Percentiles rank a stretch among this genome's conserved stretches.
Conservation (phyloP, 768 basidiomycete species). For the Cyclocybe aegerita region DNA sequence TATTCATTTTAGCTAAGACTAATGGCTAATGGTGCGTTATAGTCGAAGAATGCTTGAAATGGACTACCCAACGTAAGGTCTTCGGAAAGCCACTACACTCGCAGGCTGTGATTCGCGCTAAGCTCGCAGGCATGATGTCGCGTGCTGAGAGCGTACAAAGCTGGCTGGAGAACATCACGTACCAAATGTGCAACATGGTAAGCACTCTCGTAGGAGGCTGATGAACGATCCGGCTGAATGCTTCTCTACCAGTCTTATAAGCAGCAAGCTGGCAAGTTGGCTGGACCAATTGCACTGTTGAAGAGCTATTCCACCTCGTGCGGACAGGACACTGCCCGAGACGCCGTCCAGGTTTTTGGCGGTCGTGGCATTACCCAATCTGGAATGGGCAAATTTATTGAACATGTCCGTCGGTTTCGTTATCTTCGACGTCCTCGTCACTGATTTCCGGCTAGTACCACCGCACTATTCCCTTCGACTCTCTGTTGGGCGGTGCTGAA, state of each 20-base stretch:
- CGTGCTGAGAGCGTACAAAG: slow-evolving; percentile 62
- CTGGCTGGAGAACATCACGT: slow-evolving; percentile 87
- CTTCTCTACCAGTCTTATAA: slow-evolving; percentile 51
- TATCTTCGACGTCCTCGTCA: background rate
- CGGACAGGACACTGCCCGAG: slow-evolving; percentile 65
- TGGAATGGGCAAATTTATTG: slow-evolving; percentile 77
- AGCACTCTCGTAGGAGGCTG: slow-evolving; percentile 4
- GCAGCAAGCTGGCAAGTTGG: slow-evolving; percentile 73
- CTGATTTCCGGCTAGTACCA: slow-evolving; percentile 49
- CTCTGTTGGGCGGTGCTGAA: slow-evolving; percentile 67
- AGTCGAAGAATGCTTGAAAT: slow-evolving; percentile 89
- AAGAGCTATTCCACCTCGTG: slow-evolving; percentile 66
- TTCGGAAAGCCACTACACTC: slow-evolving; percentile 86
- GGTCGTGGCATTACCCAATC: slow-evolving; percentile 83
- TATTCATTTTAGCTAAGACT: background rate
- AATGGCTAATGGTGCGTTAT: slow-evolving; percentile 14
- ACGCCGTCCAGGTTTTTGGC: slow-evolving; percentile 69
- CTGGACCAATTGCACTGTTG: slow-evolving; percentile 74
- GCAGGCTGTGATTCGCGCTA: slow-evolving; percentile 85
- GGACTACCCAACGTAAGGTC: slow-evolving; percentile 86
- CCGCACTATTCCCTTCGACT: slow-evolving; percentile 64
- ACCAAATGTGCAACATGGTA: slow-evolving; percentile 87
- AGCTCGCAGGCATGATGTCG: slow-evolving; percentile 88
- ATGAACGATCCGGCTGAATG: background rate
- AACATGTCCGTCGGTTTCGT: slow-evolving; percentile 52